phyloP scores from a whole-genome alignment of 495 filamentous ascomycete genomes.

The Xylona heveae region DNA sequence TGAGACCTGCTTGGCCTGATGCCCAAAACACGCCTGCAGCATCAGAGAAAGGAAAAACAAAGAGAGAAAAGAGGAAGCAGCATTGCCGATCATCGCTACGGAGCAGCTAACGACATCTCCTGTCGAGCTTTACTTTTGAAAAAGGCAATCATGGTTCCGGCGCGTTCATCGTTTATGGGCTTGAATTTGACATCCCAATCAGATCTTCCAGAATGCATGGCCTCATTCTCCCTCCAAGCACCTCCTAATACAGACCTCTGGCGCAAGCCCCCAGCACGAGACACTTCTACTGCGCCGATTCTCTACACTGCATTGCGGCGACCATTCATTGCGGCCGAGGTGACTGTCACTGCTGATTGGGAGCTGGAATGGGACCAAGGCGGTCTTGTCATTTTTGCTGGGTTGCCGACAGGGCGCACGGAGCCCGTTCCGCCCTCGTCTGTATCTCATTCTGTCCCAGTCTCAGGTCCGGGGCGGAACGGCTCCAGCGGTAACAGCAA shows the following conservation, averaged over 20 bases:
- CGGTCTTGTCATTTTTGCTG: constrained; percentile 34
- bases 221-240: constrained; percentile 32
- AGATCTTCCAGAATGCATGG: constrained; percentile 29
- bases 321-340: constrained; percentile 32
- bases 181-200: constrained; percentile 26
- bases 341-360: constrained; percentile 37
- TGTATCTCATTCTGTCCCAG: neutral
- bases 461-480: neutral
- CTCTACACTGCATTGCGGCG: constrained; percentile 31
- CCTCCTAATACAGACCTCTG: constrained; percentile 52
- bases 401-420: constrained; percentile 10
- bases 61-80: no score
- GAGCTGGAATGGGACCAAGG: constrained; percentile 41
- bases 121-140: no score
- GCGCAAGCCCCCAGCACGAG: constrained; percentile 35
- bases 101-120: no score
- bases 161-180: constrained; percentile 27
- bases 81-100: no score
- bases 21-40: no score
- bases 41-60: no score
- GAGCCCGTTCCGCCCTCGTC: no score
- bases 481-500: constrained; percentile 2
- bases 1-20: no score
- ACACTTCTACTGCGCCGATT: constrained; percentile 33
- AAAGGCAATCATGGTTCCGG: constrained; percentile 35